A percentile compares a stretch with the other conserved stretches of the same genome.
phyloP scores from a whole-genome alignment of 768 basidiomycete species.

The Rhizopogon sp. region DNA sequence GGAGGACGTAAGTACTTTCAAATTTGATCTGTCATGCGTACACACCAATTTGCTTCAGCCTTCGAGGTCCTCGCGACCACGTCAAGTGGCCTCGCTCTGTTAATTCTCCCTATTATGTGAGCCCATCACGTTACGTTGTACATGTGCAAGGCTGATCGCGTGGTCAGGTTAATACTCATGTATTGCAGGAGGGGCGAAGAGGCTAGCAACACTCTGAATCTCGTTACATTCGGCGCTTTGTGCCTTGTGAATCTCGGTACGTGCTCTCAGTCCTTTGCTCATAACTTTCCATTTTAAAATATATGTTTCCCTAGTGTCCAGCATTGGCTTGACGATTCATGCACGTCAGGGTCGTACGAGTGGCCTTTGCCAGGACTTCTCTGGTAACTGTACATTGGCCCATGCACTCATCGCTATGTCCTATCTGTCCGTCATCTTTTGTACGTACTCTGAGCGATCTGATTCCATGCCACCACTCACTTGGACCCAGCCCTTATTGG shows the following conservation, averaged over 20 bases:
- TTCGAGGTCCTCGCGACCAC: constrained; percentile 17
- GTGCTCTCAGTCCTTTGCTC: background rate
- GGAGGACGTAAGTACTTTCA: constrained; percentile 15
- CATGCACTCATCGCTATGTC: constrained; percentile 23
- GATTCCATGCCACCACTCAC: background rate
- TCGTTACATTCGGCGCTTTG: constrained; percentile 16
- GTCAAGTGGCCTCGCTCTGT: constrained; percentile 8
- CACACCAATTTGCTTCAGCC: constrained; percentile 5
- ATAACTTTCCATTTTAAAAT: background rate
- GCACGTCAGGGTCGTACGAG: constrained; percentile 13
- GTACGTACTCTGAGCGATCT: constrained; percentile 15
- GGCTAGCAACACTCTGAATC: constrained; percentile 17
- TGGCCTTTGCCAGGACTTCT: constrained; percentile 28
- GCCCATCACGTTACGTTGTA: background rate
- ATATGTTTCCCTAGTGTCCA: constrained; percentile 10
- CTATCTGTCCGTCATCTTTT: constrained; percentile 20
- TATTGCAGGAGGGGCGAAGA: constrained; percentile 9
- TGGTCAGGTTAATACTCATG: constrained; percentile 13
- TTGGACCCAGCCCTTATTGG: constrained; percentile 16
- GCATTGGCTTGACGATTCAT: constrained; percentile 21
- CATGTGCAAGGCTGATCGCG: background rate
- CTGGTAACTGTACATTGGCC: constrained; percentile 15
- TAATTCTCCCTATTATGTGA: constrained; percentile 17
- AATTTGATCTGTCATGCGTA: background rate
- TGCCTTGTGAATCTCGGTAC: constrained; percentile 15